Percentiles rank a stretch among this genome's conserved stretches.
phyloP scores from a whole-genome alignment of 1,284 basidiomycete genomes.

The Boletellus deceptivus region DNA sequence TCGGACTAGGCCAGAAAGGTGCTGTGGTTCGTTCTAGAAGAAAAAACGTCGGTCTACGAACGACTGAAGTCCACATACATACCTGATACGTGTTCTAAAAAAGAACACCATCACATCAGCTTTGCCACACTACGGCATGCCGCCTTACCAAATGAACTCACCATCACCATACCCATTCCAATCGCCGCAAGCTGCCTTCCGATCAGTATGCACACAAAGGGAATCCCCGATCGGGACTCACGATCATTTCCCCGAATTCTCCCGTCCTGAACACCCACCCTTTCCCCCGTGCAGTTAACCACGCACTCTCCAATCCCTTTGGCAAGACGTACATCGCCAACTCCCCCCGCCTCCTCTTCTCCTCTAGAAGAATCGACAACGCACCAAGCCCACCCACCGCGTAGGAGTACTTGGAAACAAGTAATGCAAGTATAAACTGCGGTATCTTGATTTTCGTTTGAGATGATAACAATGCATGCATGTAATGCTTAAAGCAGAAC shows the following conservation, averaged over 20 bases:
- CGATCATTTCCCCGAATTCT: conserved; percentile 65
- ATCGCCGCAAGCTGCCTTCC: conserved; percentile 53
- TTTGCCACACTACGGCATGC: not conserved
- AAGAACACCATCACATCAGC: conserved; percentile 9
- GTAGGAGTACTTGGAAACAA: conserved; percentile 71
- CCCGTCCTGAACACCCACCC: conserved; percentile 78
- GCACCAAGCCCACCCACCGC: conserved; percentile 78
- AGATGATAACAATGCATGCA: conserved; percentile 50
- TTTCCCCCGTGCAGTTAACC: conserved; percentile 76
- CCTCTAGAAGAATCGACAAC: conserved; percentile 84
- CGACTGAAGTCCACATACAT: not conserved
- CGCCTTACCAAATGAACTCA: conserved; percentile 29
- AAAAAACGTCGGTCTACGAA: conserved; percentile 17
- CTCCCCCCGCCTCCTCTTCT: conserved; percentile 77
- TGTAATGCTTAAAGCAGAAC: conserved; percentile 73
- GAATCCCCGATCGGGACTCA: conserved; percentile 35
- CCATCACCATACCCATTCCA: conserved; percentile 93
- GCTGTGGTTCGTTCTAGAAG: conserved; percentile 81
- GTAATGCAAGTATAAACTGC: conserved; percentile 47
- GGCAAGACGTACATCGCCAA: conserved; percentile 95
- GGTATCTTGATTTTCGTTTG: conserved; percentile 44
- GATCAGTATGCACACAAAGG: conserved; percentile 13
- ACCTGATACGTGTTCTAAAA: conserved; percentile 51
- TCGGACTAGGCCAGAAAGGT: conserved; percentile 85
- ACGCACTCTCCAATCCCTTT: conserved; percentile 86